These are phyloP conservation scores for Eragrostis tef DNA, from an alignment of 202 grass and related monocot genomes.

Conservation along the genomic window DNA sequence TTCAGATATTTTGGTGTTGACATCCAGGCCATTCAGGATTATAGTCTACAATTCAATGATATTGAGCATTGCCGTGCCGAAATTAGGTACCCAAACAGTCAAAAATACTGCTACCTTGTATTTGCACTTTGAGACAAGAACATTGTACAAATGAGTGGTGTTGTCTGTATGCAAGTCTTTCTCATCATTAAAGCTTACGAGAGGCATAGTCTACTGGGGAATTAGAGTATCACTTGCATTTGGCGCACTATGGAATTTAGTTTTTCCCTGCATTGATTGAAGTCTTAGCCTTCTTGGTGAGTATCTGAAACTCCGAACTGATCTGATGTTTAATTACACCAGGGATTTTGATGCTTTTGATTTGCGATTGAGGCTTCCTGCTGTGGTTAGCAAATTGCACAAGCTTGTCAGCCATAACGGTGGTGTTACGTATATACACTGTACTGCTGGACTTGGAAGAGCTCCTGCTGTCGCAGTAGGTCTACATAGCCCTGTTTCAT, in stretches of 20 bases:
- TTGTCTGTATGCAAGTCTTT: slow-evolving; percentile 4
- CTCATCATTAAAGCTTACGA: neutral
- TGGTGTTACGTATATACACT: slow-evolving; percentile 96
- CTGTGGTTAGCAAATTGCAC: slow-evolving; percentile 90
- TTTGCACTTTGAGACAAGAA: slow-evolving; percentile 1
- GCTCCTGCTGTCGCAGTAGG: slow-evolving; percentile 91
- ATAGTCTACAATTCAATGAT: slow-evolving; percentile 72
- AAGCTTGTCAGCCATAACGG: slow-evolving; percentile 75
- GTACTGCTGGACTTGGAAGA: slow-evolving; percentile 97
- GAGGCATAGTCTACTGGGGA: neutral
- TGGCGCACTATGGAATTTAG: neutral
- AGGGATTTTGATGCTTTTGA: slow-evolving; percentile 99
- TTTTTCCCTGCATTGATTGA: slow-evolving; percentile 3
- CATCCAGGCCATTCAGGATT: slow-evolving; percentile 77
- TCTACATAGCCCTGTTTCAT: slow-evolving; percentile 39
- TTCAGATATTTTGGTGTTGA: slow-evolving; percentile 93
- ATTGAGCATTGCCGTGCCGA: slow-evolving; percentile 87
- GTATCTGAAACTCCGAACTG: slow-evolving; percentile 35
- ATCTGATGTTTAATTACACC: slow-evolving; percentile 44
- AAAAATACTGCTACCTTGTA: slow-evolving; percentile 5
- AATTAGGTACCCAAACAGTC: slow-evolving; percentile 66
- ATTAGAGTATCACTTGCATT: slow-evolving; percentile 29
- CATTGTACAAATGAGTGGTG: neutral
- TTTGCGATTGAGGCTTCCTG: slow-evolving; percentile 96
- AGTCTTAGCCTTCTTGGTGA: neutral